These are phyloP conservation scores for Cladophialophora yegresii DNA, from an alignment of 2,329 filamentous ascomycete genomes.

Conservation along the genomic window DNA sequence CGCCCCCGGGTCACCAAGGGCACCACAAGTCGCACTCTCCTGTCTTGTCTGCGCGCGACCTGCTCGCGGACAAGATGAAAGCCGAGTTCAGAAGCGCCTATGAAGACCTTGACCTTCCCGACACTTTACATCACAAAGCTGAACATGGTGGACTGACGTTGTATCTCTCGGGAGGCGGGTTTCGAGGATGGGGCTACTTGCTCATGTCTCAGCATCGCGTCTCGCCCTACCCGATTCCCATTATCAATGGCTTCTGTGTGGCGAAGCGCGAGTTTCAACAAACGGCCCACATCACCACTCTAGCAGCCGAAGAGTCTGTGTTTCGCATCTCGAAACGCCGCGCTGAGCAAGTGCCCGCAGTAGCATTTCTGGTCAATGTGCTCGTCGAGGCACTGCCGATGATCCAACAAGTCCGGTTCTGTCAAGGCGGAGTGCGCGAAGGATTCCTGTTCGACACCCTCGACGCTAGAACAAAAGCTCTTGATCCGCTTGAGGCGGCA, in stretches of 20 bases:
- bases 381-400: slow-evolving; percentile 69
- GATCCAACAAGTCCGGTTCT: slow-evolving; percentile 76
- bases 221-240: slow-evolving; percentile 77
- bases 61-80: slow-evolving; percentile 49
- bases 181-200: slow-evolving; percentile 86
- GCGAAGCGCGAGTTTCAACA: slow-evolving; percentile 74
- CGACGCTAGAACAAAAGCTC: slow-evolving; percentile 58
- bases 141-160: slow-evolving; percentile 62
- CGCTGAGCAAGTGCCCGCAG: slow-evolving; percentile 78
- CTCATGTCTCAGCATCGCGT: slow-evolving; percentile 76
- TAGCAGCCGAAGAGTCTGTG: slow-evolving; percentile 43
- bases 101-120: slow-evolving; percentile 57
- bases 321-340: slow-evolving; percentile 80
- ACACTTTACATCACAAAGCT: slow-evolving; percentile 50
- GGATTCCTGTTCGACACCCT: slow-evolving; percentile 70
- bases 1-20: background rate
- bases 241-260: slow-evolving; percentile 76
- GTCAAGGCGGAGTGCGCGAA: slow-evolving; percentile 83
- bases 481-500: slow-evolving; percentile 67
- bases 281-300: slow-evolving; percentile 71
- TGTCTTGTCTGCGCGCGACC: slow-evolving; percentile 44
- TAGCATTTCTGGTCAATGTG: slow-evolving; percentile 75
- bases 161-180: slow-evolving; percentile 87
- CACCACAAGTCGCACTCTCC: slow-evolving; percentile 28
- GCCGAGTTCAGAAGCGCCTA: slow-evolving; percentile 63